These are phyloP conservation scores for Amphirosellinia nigrospora DNA, from an alignment of 495 filamentous ascomycete genomes.

Conservation along the genomic window DNA sequence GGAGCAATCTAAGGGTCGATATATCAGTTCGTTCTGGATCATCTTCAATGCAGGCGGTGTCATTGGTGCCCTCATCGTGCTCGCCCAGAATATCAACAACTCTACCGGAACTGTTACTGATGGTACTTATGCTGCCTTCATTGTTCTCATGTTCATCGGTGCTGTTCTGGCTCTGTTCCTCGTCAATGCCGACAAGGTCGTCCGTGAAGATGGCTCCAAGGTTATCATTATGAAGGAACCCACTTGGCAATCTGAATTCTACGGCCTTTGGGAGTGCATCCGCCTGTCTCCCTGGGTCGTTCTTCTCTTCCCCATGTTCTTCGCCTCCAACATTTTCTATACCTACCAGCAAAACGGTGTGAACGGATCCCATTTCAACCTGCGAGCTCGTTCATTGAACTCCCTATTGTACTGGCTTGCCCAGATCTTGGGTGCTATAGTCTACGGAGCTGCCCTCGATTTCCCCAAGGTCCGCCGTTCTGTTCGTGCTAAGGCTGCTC, in stretches of 20 bases:
- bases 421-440: slow-evolving; percentile 84
- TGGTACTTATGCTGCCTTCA: slow-evolving; percentile 90
- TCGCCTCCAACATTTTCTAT: slow-evolving; percentile 81
- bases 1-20: slow-evolving; percentile 83
- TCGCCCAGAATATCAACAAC: slow-evolving; percentile 78
- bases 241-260: slow-evolving; percentile 77
- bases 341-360: slow-evolving; percentile 70
- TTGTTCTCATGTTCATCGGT: slow-evolving; percentile 80
- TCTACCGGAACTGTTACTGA: slow-evolving; percentile 68
- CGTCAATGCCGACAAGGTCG: slow-evolving; percentile 76
- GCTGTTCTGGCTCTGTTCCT: slow-evolving; percentile 74
- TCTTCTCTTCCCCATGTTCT: slow-evolving; percentile 87
- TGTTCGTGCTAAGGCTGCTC: slow-evolving; percentile 74
- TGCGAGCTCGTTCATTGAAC: slow-evolving; percentile 83
- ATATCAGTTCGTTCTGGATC: slow-evolving; percentile 90
- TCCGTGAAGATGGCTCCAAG: slow-evolving; percentile 79
- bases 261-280: slow-evolving; percentile 79
- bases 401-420: slow-evolving; percentile 83
- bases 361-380: slow-evolving; percentile 77
- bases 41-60: slow-evolving; percentile 96
- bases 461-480: slow-evolving; percentile 66
- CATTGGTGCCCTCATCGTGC: slow-evolving; percentile 83
- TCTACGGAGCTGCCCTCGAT: slow-evolving; percentile 81
- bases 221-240: slow-evolving; percentile 89
- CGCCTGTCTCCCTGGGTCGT: slow-evolving; percentile 75